Evolutionary conservation across 441 rosid species (phyloP).

Genomic region (Pelargonium fulgidum): DNA sequence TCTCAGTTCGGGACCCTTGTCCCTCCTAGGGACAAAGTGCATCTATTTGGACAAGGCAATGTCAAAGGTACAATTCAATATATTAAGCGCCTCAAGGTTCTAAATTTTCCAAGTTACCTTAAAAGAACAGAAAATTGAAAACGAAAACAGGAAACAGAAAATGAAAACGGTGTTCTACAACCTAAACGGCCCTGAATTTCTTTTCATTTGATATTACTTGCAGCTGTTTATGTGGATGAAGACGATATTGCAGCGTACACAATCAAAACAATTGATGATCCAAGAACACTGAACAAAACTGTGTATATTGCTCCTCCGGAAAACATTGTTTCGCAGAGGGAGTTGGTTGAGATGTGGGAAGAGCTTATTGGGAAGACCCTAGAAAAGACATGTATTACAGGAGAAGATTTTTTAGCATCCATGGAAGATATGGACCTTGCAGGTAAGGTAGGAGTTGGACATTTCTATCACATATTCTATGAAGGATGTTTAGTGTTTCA

Average conservation of each 20-base stretch:
- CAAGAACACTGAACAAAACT: slow-evolving; percentile 56
- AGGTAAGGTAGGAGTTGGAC: slow-evolving; percentile 53
- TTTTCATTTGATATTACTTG: no score
- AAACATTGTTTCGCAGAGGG: slow-evolving; percentile 47
- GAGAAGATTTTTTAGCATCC: slow-evolving; percentile 47
- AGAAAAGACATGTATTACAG: slow-evolving; percentile 34
- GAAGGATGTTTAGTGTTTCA: slow-evolving; percentile 70
- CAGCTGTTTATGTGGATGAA: slow-evolving; percentile 42
- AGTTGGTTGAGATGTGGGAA: slow-evolving; percentile 61
- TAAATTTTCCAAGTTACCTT: no score
- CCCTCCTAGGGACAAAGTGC: slow-evolving; percentile 45
- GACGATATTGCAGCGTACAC: slow-evolving; percentile 63
- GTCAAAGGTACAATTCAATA: slow-evolving; percentile 40
- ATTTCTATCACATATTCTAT: slow-evolving; percentile 66
- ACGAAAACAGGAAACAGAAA: background rate
- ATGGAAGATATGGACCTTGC: slow-evolving; percentile 58
- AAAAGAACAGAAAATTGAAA: background rate
- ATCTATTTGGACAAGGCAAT: slow-evolving; percentile 57
- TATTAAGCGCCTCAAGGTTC: background rate
- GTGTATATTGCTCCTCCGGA: slow-evolving; percentile 42
- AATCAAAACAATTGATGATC: slow-evolving; percentile 57
- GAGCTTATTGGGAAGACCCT: slow-evolving; percentile 37
- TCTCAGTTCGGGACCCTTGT: slow-evolving; percentile 43
- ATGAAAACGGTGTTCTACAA: no score
- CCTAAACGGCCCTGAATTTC: no score